phyloP scores from a whole-genome alignment of 768 basidiomycete species.

The Podaxis sp. region DNA sequence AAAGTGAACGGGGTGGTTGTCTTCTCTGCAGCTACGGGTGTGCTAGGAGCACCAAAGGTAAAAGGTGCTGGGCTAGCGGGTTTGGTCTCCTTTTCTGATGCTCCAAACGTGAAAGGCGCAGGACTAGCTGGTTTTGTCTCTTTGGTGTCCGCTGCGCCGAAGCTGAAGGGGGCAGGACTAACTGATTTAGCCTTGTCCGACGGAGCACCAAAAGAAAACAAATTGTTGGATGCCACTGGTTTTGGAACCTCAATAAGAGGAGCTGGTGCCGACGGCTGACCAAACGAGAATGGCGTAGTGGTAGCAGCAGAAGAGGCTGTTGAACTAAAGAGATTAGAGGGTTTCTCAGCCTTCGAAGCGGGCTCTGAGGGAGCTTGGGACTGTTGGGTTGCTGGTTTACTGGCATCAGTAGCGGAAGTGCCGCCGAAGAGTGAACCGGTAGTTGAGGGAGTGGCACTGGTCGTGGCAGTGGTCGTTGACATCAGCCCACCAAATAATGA shows the following conservation, averaged over 20 bases:
- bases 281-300: constrained; percentile 33
- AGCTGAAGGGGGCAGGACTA: constrained; percentile 18
- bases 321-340: constrained; percentile 20
- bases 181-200: constrained; percentile 8
- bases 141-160: constrained; percentile 17
- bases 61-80: constrained; percentile 31
- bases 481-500: constrained; percentile 17
- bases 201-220: constrained; percentile 3
- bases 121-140: constrained; percentile 17
- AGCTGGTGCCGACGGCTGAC: constrained; percentile 18
- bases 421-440: neutral
- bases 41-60: constrained; percentile 41
- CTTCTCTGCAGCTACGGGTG: constrained; percentile 29
- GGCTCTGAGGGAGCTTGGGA: constrained; percentile 21
- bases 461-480: neutral
- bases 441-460: neutral
- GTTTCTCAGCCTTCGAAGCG: constrained; percentile 7
- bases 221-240: constrained; percentile 9
- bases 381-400: constrained; percentile 17
- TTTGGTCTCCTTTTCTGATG: constrained; percentile 15
- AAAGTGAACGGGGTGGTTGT: constrained; percentile 38
- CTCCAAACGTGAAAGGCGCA: constrained; percentile 27
- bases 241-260: constrained; percentile 17
- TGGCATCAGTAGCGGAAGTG: constrained; percentile 1
- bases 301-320: constrained; percentile 24